Conservation (phyloP, 2,329 filamentous ascomycete genomes). For the Monosporascus sp. region DNA sequence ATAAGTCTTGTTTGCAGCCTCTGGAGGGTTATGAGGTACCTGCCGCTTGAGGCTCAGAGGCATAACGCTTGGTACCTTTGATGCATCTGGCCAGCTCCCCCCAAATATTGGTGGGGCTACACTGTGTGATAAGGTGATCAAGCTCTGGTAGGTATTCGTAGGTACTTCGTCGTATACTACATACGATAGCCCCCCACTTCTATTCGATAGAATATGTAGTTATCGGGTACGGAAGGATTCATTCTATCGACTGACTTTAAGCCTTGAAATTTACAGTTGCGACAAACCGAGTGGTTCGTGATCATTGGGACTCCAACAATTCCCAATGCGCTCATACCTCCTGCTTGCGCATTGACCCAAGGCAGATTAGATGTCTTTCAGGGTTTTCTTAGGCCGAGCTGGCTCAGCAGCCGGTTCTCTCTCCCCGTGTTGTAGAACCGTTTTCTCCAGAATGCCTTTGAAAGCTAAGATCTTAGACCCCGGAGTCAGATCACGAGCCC, state of each 20-base stretch:
- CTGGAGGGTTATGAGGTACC: not conserved
- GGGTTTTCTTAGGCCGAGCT: conserved; percentile 48
- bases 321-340: conserved; percentile 27
- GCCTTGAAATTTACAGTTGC: conserved; percentile 4
- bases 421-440: conserved; percentile 35
- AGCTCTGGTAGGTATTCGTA: not conserved
- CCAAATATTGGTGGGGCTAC: no score
- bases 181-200: not conserved
- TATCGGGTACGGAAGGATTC: not conserved
- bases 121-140: not conserved
- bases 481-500: conserved; percentile 45
- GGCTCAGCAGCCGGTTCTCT: conserved; percentile 42
- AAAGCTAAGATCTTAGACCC: conserved; percentile 67
- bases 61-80: no score
- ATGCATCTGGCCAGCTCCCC: no score
- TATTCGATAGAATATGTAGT: not conserved
- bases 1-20: no score
- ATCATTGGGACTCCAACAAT: conserved; percentile 1
- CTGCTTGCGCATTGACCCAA: conserved; percentile 29
- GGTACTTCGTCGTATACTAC: not conserved
- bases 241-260: not conserved
- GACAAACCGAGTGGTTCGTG: not conserved
- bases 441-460: conserved; percentile 64
- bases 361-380: conserved; percentile 50
- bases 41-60: no score